Conservation (phyloP, 75 land plant genomes). For the Selaginella tamariscina region DNA sequence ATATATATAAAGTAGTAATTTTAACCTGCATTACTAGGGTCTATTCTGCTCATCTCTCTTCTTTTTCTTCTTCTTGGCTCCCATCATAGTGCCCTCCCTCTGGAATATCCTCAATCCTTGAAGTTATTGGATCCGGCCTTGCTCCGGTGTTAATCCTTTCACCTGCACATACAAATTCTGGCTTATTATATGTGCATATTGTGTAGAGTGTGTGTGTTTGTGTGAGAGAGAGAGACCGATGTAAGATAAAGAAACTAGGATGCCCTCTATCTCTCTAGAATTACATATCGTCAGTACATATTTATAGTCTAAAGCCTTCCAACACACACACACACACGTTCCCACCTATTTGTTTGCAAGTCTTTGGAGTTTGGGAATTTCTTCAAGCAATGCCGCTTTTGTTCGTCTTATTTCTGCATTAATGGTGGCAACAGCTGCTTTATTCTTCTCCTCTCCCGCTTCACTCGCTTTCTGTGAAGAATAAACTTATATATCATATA, state of each 20-base stretch:
- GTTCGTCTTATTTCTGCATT: background rate
- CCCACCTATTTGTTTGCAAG: background rate
- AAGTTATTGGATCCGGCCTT: background rate
- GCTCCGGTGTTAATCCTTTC: background rate
- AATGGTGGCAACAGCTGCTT: background rate
- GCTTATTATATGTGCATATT: too few species aligned
- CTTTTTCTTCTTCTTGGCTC: background rate
- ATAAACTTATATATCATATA: too few species aligned
- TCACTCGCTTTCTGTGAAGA: background rate
- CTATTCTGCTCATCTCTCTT: background rate
- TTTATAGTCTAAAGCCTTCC: too few species aligned
- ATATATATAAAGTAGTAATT: too few species aligned
- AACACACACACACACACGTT: too few species aligned
- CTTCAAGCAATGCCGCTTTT: background rate
- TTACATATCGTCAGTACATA: too few species aligned
- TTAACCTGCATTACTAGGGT: background rate
- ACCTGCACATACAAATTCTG: too few species aligned
- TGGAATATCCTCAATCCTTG: background rate
- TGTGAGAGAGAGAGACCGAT: background rate
- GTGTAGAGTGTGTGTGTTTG: too few species aligned
- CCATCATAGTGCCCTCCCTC: background rate
- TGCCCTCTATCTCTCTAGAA: too few species aligned
- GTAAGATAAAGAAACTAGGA: too few species aligned
- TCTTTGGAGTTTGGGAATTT: background rate
- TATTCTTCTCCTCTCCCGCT: background rate